Evolutionary conservation across 805 yeast genomes (phyloP).

Genomic region (Nakazawaea sp.): DNA sequence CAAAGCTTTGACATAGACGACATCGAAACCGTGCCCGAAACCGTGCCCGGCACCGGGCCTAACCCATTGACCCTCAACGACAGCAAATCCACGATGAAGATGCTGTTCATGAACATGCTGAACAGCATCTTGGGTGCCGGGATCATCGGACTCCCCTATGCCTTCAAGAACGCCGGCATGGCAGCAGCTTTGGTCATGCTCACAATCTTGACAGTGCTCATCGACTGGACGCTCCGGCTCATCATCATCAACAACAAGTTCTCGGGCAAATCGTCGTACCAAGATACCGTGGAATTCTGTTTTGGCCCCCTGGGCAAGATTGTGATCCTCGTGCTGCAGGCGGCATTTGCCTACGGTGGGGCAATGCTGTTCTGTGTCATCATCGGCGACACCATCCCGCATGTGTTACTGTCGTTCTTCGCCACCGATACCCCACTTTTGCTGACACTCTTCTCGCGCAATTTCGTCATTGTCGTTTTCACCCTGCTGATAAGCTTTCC

Average conservation of each 20-base stretch:
- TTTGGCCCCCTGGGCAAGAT: slow-evolving; percentile 70
- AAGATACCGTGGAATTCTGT: slow-evolving; percentile 75
- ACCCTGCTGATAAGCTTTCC: slow-evolving; percentile 77
- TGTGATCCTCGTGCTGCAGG: slow-evolving; percentile 66
- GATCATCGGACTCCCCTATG: slow-evolving; percentile 89
- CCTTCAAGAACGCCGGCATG: slow-evolving; percentile 75
- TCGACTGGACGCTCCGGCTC: slow-evolving; percentile 81
- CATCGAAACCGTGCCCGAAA: no score
- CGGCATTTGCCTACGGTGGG: slow-evolving; percentile 91
- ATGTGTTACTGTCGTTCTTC: slow-evolving; percentile 65
- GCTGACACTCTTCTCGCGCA: slow-evolving; percentile 54
- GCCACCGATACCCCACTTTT: slow-evolving; percentile 39
- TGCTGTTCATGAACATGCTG: slow-evolving; percentile 98
- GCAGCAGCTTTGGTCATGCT: slow-evolving; percentile 64
- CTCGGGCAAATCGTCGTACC: slow-evolving; percentile 72
- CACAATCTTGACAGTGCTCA: slow-evolving; percentile 53
- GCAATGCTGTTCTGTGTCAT: slow-evolving; percentile 90
- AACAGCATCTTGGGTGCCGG: slow-evolving; percentile 95
- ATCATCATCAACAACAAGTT: slow-evolving; percentile 79
- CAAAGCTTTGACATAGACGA: no score
- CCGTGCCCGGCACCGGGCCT: no score
- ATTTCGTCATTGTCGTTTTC: slow-evolving; percentile 62
- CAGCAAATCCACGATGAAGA: slow-evolving; percentile 52
- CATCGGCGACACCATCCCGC: slow-evolving; percentile 93
- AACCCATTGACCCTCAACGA: not conserved